Base-by-base conservation (phyloP, 495 filamentous ascomycete species). In the Penicillium lagena region DNA sequence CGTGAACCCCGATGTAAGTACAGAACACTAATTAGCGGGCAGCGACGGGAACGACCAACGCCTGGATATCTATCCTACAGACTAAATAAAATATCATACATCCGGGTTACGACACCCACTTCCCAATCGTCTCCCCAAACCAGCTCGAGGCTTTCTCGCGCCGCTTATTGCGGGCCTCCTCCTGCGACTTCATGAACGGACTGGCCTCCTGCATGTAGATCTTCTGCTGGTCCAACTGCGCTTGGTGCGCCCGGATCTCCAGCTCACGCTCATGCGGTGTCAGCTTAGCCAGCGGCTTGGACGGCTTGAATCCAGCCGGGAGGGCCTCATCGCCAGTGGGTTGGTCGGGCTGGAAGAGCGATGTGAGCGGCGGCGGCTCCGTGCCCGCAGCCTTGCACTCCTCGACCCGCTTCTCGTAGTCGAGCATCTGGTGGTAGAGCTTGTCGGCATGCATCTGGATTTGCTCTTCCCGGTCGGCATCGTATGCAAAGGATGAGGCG, bases 401-500 rank as follows among this genome's bases (percentile, higher is more conserved):
- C 43, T 82, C 73, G 15, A 86, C 77, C 50, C 71, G 75, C 34
- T 65, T 65, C 66, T 96, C 88, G 56, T 90, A 89, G 39, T 76
- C 73, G 13, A 91, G 63, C 84, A 95, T 86, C 49, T 81, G 76
- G 50, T 93, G 89, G 60, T 90, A 96, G 29, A 96, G 72, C 42
- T 76, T 81, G 65, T 96, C 89, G 40, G 89, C 90, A 63, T 94
- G 89, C 86, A 98, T 87, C 67, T 98, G 93, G 47, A 98, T 95
- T 43, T 79, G 71, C 68, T 97, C 93, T 51, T 95, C 86, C 40
- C 83, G 75, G 36, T 84, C 83, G 11, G 59, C 52, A 31, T 79
- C 70, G n/a, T 81, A 76, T 11, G 82, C 70, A 48, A 77, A 72
- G 32, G 73, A 74, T 0, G 78, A 76, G 50, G 94, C 73, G 61